Conservation (phyloP, 108 stramenopile species). For the Chaetoceros tenuissimus region DNA sequence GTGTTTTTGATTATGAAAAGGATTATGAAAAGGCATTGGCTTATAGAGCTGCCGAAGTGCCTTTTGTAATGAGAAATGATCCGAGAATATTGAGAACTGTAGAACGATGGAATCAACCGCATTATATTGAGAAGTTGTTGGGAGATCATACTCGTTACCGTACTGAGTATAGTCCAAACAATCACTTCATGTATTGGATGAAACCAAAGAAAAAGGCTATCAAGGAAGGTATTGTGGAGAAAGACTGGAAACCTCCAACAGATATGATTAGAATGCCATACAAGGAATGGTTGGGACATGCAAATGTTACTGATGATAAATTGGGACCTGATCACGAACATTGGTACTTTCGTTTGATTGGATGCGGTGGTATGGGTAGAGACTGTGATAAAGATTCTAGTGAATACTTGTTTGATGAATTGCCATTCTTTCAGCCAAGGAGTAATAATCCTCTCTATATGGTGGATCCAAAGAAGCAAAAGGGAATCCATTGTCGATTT, state of each 20-base stretch:
- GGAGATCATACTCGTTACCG: conserved; percentile 27
- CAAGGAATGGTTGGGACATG: conserved; percentile 80
- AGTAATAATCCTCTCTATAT: conserved; percentile 66
- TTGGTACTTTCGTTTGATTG: conserved; percentile 91
- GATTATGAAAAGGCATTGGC: conserved; percentile 27
- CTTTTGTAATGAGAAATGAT: conserved; percentile 83
- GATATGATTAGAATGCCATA: conserved; percentile 69
- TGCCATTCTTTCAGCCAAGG: conserved; percentile 72
- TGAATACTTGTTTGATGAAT: conserved; percentile 76
- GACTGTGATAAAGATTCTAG: conserved; percentile 53
- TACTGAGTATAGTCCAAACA: conserved; percentile 64
- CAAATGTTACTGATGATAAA: conserved; percentile 40
- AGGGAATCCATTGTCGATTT: conserved; percentile 96
- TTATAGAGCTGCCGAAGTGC: conserved; percentile 71
- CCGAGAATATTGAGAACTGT: conserved; percentile 60
- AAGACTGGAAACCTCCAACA: conserved; percentile 81
- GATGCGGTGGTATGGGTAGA: conserved; percentile 34
- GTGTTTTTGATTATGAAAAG: conserved; percentile 53
- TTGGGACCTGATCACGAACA: conserved; percentile 55
- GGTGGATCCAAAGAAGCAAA: conserved; percentile 70
- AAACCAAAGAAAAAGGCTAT: conserved; percentile 17
- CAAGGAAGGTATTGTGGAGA: conserved; percentile 4
- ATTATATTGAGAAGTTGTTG: conserved; percentile 48
- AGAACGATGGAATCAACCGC: conserved; percentile 61
- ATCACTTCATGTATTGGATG: conserved; percentile 92